Base-by-base conservation (phyloP, 805 yeast species). In the Ogataea ganodermae region DNA sequence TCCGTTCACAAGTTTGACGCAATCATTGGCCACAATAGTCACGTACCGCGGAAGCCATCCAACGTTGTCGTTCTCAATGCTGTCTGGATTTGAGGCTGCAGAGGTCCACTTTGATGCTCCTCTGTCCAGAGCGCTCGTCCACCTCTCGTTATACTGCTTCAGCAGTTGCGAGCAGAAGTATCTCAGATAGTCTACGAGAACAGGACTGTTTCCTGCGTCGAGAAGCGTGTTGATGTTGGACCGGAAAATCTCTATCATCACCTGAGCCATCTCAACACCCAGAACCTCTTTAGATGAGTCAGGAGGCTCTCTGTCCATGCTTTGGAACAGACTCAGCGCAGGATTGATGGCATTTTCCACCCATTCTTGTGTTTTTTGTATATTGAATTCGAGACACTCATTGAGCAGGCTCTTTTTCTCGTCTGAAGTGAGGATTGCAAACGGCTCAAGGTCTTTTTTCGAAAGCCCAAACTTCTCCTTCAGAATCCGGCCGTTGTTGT, bases 281-380 rank as follows among this genome's bases (percentile, higher is more conserved):
- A 64, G 48, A 35, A 51, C 48, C 32, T 50, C 65, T 17, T 55
- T 55, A 6, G 54, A 45, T 7, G 57, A 49, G 38, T 62, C 67
- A n/a, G 61, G 52, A 6, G 97, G 97, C 6, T 96, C 90, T 6
- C 75, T 73, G 13, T 73, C 71, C 62, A 97, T 80, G 35, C 73
- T 72, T 30, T 72, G 67, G 63, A 92, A 92, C 12, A 83, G 75
- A 21, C 70, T 72, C 17, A 80, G 41, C 5, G 66, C 60, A 6
- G 58, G 57, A 2, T 26, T 39, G 13, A 58, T 40, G 6, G 65
- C 74, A 51, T 83, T 87, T 3, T 65, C 64, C 65, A 89, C 80
- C 98, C 98, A 94, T 68, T 89, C 96, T 13, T 76, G 78, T 75
- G 92, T 84, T 65, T 89, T 89, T 18, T 68, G 68, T 2, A 84